Evolutionary conservation across 129 eudicot species (phyloP), one percentile per base, ranked within the genome.

Genomic region (Mikania micrantha): DNA sequence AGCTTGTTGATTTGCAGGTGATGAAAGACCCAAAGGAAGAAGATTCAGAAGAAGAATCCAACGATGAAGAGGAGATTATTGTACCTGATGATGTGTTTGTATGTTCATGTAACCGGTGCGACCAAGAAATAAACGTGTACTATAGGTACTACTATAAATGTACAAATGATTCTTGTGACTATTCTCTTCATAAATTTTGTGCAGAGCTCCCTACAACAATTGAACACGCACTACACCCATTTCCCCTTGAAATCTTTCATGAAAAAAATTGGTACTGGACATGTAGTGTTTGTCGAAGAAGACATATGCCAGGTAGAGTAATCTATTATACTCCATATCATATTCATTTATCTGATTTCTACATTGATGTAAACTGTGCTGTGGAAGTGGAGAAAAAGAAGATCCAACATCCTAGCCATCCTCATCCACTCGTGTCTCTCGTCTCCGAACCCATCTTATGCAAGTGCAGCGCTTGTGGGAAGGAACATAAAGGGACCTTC

Each of bases 381-480:
- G 32, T 64, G 0, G 17, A 35, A 44, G 17, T 2, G 17, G 11
- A 19, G 9, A 42, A 42, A 52, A 40, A 31, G 32, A 57, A 36
- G n/a, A 12, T 10, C 42, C 12, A 65, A 24, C 70, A 65, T 27
- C 70, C 71, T 1, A 29, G 60, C 44, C 71, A 66, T 19, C 25
- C 44, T 17, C 71, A 66, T 60, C 29, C 69, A 35, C 58, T 31
- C 31, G 44, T 56, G 52, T 29, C 38, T 57, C 3, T 29, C 31
- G 2, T 44, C 52, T 12, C 19, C 11, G 16, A 31, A 53, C 21
- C 22, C 12, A 41, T 52, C 31, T 19, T 21, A 22, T 74, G 70
- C 20, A 2, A 4, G 15, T 74, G 78, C 28, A n/a, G 29, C 9
- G 79, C 73, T 1, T 74, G 79, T 27, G 20, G 16, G 2, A 50